A percentile compares a stretch with the other conserved stretches of the same genome.
These are phyloP conservation scores for Nannochloropsis oceanica DNA, from an alignment of 108 stramenopile genomes.

Conservation along the genomic window DNA sequence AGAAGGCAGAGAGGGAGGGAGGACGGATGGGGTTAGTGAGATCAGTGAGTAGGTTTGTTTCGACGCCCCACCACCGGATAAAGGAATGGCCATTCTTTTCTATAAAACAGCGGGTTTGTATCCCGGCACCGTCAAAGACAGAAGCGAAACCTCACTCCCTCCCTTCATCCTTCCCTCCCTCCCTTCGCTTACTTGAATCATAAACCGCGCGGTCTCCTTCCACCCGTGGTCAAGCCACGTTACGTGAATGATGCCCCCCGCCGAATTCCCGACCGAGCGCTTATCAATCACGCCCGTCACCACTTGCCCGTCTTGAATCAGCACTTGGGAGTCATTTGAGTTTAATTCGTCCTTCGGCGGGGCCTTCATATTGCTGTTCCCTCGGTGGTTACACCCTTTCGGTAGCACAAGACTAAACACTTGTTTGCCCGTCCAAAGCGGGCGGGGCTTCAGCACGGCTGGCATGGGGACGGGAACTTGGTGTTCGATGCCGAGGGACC, in stretches of 20 bases:
- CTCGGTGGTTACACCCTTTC: constrained; percentile 20
- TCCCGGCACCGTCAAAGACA: too few relatives aligned
- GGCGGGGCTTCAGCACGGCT: constrained; percentile 79
- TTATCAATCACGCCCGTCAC: constrained; percentile 92
- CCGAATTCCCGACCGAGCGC: constrained; percentile 80
- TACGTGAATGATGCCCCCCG: constrained; percentile 91
- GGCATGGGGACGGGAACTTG: constrained; percentile 83
- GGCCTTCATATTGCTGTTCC: background rate
- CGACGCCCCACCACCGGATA: too few relatives aligned
- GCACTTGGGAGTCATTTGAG: constrained; percentile 67
- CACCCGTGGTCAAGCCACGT: constrained; percentile 85
- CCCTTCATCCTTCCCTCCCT: too few relatives aligned
- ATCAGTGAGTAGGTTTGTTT: too few relatives aligned
- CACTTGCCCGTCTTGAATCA: constrained; percentile 78
- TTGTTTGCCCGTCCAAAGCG: constrained; percentile 99
- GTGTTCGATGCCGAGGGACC: constrained; percentile 39
- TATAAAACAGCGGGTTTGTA: too few relatives aligned
- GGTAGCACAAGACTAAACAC: constrained; percentile 73
- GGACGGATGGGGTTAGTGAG: too few relatives aligned
- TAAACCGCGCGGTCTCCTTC: constrained; percentile 79
- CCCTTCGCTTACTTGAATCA: constrained; percentile 49
- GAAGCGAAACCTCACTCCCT: too few relatives aligned
- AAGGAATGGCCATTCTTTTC: too few relatives aligned
- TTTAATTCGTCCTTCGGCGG: constrained; percentile 42
- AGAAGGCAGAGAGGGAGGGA: background rate